phyloP scores from a whole-genome alignment of 2,329 filamentous ascomycete species.

The Aspergillus felis region DNA sequence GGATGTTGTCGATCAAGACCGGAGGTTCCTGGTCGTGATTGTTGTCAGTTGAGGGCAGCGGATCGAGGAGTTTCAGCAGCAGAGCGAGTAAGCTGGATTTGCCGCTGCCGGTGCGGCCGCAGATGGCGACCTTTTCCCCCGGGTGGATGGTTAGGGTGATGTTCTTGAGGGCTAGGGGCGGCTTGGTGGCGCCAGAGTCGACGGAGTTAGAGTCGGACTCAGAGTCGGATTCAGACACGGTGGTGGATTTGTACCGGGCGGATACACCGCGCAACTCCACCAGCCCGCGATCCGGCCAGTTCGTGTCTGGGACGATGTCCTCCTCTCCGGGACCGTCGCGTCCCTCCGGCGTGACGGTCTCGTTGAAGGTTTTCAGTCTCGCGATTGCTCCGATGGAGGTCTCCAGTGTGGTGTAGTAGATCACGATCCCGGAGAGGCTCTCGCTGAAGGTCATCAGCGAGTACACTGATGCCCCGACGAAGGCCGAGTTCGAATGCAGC shows the following conservation, averaged over 20 bases:
- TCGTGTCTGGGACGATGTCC: background rate
- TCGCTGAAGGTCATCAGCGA: slow-evolving; percentile 9
- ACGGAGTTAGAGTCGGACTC: background rate
- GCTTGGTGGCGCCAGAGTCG: background rate
- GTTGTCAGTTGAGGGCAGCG: slow-evolving; percentile 23
- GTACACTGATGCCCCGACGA: slow-evolving; percentile 16
- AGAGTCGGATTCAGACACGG: background rate
- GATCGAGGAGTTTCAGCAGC: slow-evolving; percentile 41
- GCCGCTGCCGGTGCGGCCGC: slow-evolving; percentile 25
- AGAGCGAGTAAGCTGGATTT: slow-evolving; percentile 42
- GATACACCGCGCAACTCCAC: too few relatives aligned
- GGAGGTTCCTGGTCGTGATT: background rate
- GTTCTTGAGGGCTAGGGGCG: background rate
- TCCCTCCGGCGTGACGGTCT: slow-evolving; percentile 1
- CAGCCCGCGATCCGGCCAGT: background rate
- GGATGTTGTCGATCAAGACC: slow-evolving; percentile 43
- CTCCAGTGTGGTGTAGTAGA: slow-evolving; percentile 9
- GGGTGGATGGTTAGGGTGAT: too few relatives aligned
- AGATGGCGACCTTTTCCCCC: too few relatives aligned
- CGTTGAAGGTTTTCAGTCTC: slow-evolving; percentile 4
- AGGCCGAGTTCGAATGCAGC: slow-evolving; percentile 22
- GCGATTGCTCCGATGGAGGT: slow-evolving; percentile 8
- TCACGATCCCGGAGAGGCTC: slow-evolving; percentile 5
- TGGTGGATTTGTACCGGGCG: background rate
- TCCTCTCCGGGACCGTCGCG: background rate